Conservation (phyloP, 371 early-diverging fungal species). For the Zancudomyces culisetae region DNA sequence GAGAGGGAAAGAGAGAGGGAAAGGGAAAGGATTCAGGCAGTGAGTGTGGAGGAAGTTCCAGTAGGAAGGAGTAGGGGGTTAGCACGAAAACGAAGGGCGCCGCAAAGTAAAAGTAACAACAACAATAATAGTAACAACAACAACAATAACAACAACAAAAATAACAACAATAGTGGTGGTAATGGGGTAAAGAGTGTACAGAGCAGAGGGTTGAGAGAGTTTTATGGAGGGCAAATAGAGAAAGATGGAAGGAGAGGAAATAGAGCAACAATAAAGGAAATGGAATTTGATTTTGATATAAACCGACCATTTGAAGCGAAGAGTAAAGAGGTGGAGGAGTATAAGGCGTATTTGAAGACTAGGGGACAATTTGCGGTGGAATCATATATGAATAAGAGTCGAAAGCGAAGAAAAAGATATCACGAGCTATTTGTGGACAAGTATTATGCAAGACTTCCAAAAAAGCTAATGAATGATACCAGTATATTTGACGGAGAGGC, state of each 20-base stretch:
- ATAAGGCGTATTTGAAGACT: not conserved
- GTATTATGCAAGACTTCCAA: not conserved
- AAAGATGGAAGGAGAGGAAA: not conserved
- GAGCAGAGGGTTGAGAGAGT: not conserved
- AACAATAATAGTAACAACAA: not conserved
- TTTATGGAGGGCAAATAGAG: too few relatives aligned
- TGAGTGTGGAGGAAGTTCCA: not conserved
- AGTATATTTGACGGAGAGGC: not conserved
- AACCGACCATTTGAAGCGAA: too few relatives aligned
- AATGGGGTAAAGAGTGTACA: not conserved
- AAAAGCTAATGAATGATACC: not conserved
- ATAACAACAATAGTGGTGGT: not conserved
- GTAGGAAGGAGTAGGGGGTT: not conserved
- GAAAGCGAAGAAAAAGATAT: not conserved
- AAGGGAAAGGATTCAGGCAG: not conserved
- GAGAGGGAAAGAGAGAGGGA: not conserved
- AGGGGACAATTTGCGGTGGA: not conserved
- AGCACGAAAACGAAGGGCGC: not conserved
- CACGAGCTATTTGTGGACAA: not conserved
- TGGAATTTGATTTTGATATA: not conserved
- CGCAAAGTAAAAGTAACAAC: not conserved
- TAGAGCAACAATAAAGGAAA: not conserved
- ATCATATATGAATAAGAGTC: not conserved
- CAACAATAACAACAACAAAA: not conserved
- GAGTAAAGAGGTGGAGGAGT: not conserved